Evolutionary conservation across 2,329 filamentous ascomycete species (phyloP).

Genomic region (Colletotrichum camelliae): DNA sequence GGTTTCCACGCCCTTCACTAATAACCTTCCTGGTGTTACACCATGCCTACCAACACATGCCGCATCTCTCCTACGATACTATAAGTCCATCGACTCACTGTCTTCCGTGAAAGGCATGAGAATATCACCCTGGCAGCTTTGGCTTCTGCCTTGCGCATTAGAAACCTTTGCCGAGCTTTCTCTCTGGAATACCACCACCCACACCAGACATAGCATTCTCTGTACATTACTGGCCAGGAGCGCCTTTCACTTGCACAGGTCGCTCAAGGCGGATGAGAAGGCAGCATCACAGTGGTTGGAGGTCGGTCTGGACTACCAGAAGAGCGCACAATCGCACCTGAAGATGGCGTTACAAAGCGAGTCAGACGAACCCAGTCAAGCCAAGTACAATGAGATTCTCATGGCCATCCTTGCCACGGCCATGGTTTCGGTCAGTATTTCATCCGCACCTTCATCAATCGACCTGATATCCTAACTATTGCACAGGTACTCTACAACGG

Average conservation of each 20-base stretch:
- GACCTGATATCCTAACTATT: not conserved
- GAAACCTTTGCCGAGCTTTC: conserved; percentile 46
- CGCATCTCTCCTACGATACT: conserved; percentile 31
- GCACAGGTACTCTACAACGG: conserved; percentile 8
- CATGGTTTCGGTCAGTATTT: conserved; percentile 24
- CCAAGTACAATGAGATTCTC: conserved; percentile 48
- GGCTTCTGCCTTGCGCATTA: conserved; percentile 46
- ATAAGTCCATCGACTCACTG: conserved; percentile 34
- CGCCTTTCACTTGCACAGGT: conserved; percentile 42
- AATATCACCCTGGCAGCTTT: conserved; percentile 48
- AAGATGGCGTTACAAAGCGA: conserved; percentile 39
- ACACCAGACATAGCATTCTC: conserved; percentile 42
- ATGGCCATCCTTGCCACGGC: conserved; percentile 44
- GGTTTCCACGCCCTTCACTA: not conserved
- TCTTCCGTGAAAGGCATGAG: conserved; percentile 33
- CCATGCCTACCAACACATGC: conserved; percentile 24
- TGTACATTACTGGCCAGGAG: conserved; percentile 46
- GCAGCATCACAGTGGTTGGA: conserved; percentile 31
- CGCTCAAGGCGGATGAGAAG: not conserved
- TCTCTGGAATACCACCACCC: conserved; percentile 41
- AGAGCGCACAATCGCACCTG: conserved; percentile 33
- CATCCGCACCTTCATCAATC: rapidly evolving
- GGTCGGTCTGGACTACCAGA: conserved; percentile 32
- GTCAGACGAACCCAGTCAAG: conserved; percentile 33
- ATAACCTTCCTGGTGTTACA: not conserved